Evolutionary conservation across 495 filamentous ascomycete species (phyloP).

Genomic region (Cercophora samala): DNA sequence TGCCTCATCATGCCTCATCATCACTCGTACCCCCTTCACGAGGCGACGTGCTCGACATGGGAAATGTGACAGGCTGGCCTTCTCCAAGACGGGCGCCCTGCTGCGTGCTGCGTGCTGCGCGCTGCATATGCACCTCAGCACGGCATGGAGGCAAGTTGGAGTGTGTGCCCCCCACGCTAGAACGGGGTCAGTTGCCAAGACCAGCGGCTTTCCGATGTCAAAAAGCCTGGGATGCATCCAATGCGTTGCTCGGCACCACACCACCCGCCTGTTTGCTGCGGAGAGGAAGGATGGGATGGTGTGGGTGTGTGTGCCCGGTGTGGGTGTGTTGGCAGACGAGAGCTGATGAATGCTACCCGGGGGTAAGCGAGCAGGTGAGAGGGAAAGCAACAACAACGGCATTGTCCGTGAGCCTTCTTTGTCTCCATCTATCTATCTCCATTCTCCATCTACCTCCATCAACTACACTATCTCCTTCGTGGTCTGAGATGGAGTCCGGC

Average conservation of each 20-base stretch:
- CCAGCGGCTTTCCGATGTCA: constrained; percentile 1
- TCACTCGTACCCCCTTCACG: neutral
- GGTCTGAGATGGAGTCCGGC: too few species aligned
- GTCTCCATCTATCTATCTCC: neutral
- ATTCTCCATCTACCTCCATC: too few species aligned
- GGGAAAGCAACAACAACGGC: neutral
- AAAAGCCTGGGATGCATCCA: constrained; percentile 11
- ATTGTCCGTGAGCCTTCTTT: neutral
- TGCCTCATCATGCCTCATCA: neutral
- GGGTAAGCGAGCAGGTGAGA: too few species aligned
- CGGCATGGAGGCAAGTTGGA: neutral
- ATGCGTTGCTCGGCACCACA: constrained; percentile 12
- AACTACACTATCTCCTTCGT: too few species aligned
- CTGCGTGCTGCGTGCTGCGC: neutral
- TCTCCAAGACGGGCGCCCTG: constrained; percentile 6
- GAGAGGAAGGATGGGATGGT: neutral
- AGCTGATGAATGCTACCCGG: neutral
- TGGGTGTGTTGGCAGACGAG: neutral
- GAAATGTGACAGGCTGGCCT: neutral
- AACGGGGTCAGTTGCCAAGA: constrained; percentile 15
- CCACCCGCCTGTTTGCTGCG: constrained; percentile 5
- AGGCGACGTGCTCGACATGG: constrained; percentile 2
- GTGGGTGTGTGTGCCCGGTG: neutral
- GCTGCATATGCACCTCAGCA: neutral
- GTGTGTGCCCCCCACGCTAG: constrained; percentile 2